Evolutionary conservation across 306 rosid species (phyloP), one percentile per base, ranked within the genome.

Genomic region (Cucurbita argyrosperma): DNA sequence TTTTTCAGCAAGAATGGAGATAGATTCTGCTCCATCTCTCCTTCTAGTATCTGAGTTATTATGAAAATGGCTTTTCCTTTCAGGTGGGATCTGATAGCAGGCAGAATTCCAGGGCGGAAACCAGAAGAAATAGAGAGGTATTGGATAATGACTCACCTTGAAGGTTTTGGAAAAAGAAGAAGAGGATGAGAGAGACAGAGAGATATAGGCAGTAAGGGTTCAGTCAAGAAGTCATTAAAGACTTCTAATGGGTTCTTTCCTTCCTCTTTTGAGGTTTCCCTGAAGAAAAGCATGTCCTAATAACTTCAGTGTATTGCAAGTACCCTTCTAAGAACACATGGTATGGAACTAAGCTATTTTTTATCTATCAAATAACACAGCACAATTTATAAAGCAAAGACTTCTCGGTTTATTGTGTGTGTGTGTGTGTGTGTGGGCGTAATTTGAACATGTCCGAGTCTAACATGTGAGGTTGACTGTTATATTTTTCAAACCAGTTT

Each of bases 61-160:
- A 57, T 13, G 21, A 74, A 42, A 74, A 74, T 58, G 15, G 30
- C 5, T 15, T 74, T 11, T 21, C 37, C 21, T 42, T 53, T 52
- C 75, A 77, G 80, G 80, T 77, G 80, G 80, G 80, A 77, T 45
- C 60, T 77, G 18, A 77, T 77, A 56, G 75, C 80, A 3, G 80
- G 80, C 15, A 55, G 80, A 54, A 42, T 77, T 57, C 80, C 80
- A 0, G 67, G 75, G 47, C 69, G 80, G 1, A 77, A 45, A 35
- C 68, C 80, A 67, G 80, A 77, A 77, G 80, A 77, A 57, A 77
- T 77, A 77, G 80, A 77, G 75, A 68, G 80, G 68, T 77, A 53
- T 77, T 77, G 80, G 80, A 77, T 67, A 67, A 77, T 67, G 80
- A 77, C 76, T 77, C 80, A 76, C 79, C 62, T 58, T 60, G 78